Conservation (phyloP, 371 early-diverging fungal species). For the Chytridium lagenaria region DNA sequence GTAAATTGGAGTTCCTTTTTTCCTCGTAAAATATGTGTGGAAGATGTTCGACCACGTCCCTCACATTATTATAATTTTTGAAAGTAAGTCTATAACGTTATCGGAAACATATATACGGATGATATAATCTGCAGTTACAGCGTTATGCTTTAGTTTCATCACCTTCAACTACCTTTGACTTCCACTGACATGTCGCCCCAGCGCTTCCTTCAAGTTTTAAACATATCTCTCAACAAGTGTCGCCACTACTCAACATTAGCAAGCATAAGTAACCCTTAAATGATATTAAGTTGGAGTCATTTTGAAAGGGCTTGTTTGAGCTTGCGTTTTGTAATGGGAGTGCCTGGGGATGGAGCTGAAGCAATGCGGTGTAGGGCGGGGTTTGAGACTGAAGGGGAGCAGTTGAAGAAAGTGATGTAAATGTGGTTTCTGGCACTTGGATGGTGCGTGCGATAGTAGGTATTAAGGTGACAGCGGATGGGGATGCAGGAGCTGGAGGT, state of each 20-base stretch:
- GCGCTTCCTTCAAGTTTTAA: background rate
- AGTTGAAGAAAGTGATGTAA: too few species aligned
- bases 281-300: background rate
- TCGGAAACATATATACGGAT: slow-evolving; percentile 5
- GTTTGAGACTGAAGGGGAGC: slow-evolving; percentile 37
- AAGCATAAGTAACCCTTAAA: background rate
- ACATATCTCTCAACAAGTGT: background rate
- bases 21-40: too few species aligned
- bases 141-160: background rate
- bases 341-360: background rate
- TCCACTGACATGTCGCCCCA: slow-evolving; percentile 7
- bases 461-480: too few species aligned
- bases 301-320: background rate
- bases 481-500: too few species aligned
- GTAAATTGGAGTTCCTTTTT: too few species aligned
- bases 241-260: background rate
- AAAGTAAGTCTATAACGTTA: too few species aligned
- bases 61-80: too few species aligned
- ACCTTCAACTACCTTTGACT: background rate
- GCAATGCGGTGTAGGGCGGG: too few species aligned
- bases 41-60: too few species aligned
- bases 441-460: too few species aligned
- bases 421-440: too few species aligned
- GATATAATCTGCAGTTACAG: background rate
- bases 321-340: slow-evolving; percentile 17